Percentiles rank a stretch among this genome's conserved stretches.
These are phyloP conservation scores for Fraxinus sp. DNA, from an alignment of 305 asterid species.

Conservation along the genomic window DNA sequence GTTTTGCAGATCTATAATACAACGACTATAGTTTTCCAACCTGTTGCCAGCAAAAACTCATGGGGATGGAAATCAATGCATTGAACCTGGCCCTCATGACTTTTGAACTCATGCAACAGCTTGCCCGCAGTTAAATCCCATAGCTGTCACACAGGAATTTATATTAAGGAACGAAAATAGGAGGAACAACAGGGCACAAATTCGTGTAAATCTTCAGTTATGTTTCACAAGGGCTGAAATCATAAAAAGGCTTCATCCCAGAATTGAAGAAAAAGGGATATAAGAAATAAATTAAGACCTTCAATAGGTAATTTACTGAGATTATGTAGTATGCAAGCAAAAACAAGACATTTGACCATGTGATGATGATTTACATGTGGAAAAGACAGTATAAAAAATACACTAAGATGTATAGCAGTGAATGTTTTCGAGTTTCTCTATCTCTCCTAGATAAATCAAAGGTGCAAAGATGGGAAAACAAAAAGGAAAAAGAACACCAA, in stretches of 20 bases:
- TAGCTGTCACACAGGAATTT: constrained; percentile 51
- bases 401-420: constrained; percentile 8
- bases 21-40: constrained; percentile 40
- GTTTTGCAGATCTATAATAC: constrained; percentile 19
- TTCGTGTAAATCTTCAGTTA: not conserved
- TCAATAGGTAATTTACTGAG: not conserved
- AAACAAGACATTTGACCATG: constrained; percentile 9
- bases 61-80: constrained; percentile 97
- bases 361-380: constrained; percentile 10
- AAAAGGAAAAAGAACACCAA: constrained; percentile 3
- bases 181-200: constrained; percentile 17
- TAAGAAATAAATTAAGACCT: not conserved
- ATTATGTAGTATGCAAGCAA: not conserved
- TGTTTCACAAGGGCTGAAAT: constrained; percentile 15
- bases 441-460: constrained; percentile 19
- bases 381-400: not conserved
- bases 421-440: constrained; percentile 25
- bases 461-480: not conserved
- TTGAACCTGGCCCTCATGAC: constrained; percentile 91
- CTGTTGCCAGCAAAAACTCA: constrained; percentile 97
- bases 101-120: constrained; percentile 87
- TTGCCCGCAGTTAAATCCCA: constrained; percentile 99
- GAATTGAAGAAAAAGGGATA: not conserved
- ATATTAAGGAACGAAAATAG: constrained; percentile 22
- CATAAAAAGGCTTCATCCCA: constrained; percentile 1